These are phyloP conservation scores for Trifolium subterraneum DNA, from an alignment of 306 rosid genomes.

Conservation along the genomic window DNA sequence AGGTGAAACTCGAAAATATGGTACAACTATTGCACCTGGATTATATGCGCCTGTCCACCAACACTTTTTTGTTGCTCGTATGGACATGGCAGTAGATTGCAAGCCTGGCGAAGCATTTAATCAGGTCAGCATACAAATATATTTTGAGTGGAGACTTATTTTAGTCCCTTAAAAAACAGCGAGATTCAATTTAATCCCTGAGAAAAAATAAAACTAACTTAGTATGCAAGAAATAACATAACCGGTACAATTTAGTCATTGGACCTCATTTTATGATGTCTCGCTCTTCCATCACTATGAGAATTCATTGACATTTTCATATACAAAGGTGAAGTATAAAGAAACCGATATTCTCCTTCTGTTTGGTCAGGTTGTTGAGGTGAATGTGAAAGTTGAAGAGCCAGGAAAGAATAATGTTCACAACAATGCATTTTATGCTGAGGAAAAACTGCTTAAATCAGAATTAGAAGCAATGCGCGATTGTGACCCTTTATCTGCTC, in stretches of 20 bases:
- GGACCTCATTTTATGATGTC: no score
- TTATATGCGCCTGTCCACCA: conserved; percentile 85
- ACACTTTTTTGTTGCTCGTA: conserved; percentile 84
- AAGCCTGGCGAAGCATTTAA: conserved; percentile 84
- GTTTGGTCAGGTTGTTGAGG: conserved; percentile 65
- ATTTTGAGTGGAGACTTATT: background rate
- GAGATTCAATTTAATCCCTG: background rate
- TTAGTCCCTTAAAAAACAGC: background rate
- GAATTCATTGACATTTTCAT: background rate
- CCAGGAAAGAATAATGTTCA: conserved; percentile 79
- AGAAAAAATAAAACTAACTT: background rate
- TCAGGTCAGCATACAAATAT: conserved; percentile 55
- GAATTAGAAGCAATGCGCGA: conserved; percentile 83
- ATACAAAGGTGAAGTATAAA: conserved; percentile 26
- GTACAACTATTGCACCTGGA: conserved; percentile 87
- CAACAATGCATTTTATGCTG: conserved; percentile 81
- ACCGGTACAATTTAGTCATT: no score
- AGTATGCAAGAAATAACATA: background rate
- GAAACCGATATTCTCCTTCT: conserved; percentile 7
- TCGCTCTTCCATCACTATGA: no score
- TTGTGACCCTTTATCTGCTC: conserved; percentile 75
- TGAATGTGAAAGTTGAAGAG: conserved; percentile 75
- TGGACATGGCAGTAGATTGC: conserved; percentile 91
- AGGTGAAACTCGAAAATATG: conserved; percentile 83
- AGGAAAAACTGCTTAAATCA: conserved; percentile 71